Conservation (phyloP, 1,139 yeast species). For the Saccharomycopsis hybrid region DNA sequence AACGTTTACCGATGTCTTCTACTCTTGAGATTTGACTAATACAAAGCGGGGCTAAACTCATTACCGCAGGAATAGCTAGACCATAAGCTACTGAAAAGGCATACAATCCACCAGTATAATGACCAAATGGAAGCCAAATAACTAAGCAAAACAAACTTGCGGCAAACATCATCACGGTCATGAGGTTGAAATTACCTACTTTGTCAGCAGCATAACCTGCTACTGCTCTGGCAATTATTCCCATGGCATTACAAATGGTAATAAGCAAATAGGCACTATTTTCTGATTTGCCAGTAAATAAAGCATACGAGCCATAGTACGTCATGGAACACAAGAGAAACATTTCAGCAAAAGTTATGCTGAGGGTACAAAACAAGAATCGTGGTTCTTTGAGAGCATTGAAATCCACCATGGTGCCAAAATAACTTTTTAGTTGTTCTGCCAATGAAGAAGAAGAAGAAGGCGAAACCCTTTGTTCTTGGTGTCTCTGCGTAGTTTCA, state of each 20-base stretch:
- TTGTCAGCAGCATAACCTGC: conserved; percentile 45
- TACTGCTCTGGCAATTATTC: conserved; percentile 41
- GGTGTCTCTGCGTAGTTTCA: neutral
- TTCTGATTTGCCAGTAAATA: conserved; percentile 36
- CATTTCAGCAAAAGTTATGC: conserved; percentile 42
- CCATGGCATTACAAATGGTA: conserved; percentile 41
- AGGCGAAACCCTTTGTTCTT: no score
- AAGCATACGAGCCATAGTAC: conserved; percentile 46
- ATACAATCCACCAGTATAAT: conserved; percentile 32
- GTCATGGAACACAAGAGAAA: conserved; percentile 45
- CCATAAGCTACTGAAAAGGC: conserved; percentile 48
- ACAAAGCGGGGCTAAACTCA: conserved; percentile 43
- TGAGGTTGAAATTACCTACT: conserved; percentile 47
- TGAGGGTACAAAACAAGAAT: conserved; percentile 36
- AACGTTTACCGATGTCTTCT: conserved; percentile 59
- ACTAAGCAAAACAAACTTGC: conserved; percentile 29
- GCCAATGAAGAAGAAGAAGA: neutral
- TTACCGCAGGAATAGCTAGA: conserved; percentile 42
- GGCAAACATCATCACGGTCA: conserved; percentile 35
- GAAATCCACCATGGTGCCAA: conserved; percentile 8
- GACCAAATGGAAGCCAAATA: conserved; percentile 51
- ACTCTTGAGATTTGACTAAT: conserved; percentile 59
- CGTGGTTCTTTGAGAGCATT: conserved; percentile 33
- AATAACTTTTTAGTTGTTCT: neutral
- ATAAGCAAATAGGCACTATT: conserved; percentile 38